Evolutionary conservation across 73 alveolate genomes (phyloP), one percentile per base, ranked within the genome.

Genomic region (Uronychia binucleata): DNA sequence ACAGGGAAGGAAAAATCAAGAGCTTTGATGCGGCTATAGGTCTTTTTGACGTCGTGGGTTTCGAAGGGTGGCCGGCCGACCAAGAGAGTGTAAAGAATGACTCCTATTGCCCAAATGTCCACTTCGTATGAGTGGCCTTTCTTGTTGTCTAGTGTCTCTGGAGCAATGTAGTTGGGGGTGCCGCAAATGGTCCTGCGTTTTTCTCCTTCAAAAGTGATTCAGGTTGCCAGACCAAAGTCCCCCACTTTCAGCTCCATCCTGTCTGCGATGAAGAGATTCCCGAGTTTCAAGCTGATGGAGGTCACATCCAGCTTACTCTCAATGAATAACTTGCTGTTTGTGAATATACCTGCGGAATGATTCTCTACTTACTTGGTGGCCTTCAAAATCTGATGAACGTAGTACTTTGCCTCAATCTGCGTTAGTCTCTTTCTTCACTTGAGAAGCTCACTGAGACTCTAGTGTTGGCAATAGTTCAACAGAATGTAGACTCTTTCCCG

Each of bases 31-130:
- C 91, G 87, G 30, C 89, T 80, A 79, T 94, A 96, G 28, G 98
- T 95, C 27, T 93, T 87, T 84, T 93, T 95, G 13, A 96, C 97
- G 84, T 96, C 97, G 33, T 67, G 79, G 30, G 98, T 91, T 83
- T 96, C 98, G 81, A 95, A 96, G 30, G 99, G 99, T 26, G 98
- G 98, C 34, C 81, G 89, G 1, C 99, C 98, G 1, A 91, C 83
- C 31, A 96, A 34, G 46, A 96, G 87, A 77, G 97, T 91, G 80
- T 93, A 96, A 0, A 92, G 81, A 30, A 96, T 94, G 58, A 95
- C 91, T 34, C 99, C 99, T 29, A 96, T 75, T 19, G 97, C 86
- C 99, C 99, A 96, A 26, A 94, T 88, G 82, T 96, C 99, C 27
- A 95, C 98, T 85, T 91, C 97, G 91, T 91, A 93, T 8, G 98